Conservation (phyloP, 1,139 yeast genomes). For the Wickerhamiella pararugosa region DNA sequence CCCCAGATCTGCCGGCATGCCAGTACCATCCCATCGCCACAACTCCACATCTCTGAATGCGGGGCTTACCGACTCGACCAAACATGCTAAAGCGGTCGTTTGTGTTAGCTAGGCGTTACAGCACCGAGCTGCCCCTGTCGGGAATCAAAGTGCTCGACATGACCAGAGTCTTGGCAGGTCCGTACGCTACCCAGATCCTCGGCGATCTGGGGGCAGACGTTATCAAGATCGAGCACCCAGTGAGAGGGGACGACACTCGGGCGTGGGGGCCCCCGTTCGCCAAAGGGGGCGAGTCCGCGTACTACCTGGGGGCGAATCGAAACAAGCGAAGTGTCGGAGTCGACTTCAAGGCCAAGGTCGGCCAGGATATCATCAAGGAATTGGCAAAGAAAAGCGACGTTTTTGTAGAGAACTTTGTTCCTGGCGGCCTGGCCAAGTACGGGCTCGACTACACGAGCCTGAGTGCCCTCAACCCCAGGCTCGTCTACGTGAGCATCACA, state of each 20-base stretch:
- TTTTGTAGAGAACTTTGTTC: conserved; percentile 29
- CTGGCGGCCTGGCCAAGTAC: conserved; percentile 27
- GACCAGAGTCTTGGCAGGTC: conserved; percentile 32
- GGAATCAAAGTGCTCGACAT: conserved; percentile 28
- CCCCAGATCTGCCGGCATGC: conserved; percentile 16
- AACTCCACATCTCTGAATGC: conserved; percentile 16
- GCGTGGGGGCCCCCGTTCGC: conserved; percentile 34
- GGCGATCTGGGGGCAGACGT: conserved; percentile 32
- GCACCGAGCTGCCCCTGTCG: conserved; percentile 18
- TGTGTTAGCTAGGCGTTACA: conserved; percentile 16
- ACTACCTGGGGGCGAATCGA: conserved; percentile 27
- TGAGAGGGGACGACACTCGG: conserved; percentile 31
- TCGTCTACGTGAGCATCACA: conserved; percentile 29
- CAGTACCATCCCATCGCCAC: conserved; percentile 20
- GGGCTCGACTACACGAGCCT: conserved; percentile 25
- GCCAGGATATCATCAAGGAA: conserved; percentile 22
- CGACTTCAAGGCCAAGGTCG: conserved; percentile 25
- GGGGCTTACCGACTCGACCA: conserved; percentile 21
- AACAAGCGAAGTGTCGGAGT: conserved; percentile 28
- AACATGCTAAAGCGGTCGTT: conserved; percentile 16
- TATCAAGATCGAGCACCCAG: conserved; percentile 30
- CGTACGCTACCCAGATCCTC: conserved; percentile 29
- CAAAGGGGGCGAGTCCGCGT: conserved; percentile 26
- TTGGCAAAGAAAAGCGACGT: conserved; percentile 26
- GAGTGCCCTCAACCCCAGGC: conserved; percentile 18